Evolutionary conservation across 2,329 filamentous ascomycete genomes (phyloP).

Genomic region (Diplodia intermedia): DNA sequence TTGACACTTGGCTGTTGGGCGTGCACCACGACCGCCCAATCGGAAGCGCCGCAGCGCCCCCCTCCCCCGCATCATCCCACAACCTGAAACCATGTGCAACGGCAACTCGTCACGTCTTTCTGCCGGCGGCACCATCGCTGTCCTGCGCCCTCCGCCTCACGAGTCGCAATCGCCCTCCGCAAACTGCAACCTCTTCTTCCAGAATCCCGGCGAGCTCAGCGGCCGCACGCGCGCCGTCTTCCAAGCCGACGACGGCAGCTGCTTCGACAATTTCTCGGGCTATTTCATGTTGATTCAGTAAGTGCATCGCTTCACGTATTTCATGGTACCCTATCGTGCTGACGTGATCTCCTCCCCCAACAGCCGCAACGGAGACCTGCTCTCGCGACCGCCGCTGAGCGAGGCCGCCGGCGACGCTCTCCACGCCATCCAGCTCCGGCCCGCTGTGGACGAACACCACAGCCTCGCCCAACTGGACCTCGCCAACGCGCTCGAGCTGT

Average conservation of each 20-base stretch:
- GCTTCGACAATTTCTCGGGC: slow-evolving; percentile 14
- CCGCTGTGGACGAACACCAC: slow-evolving; percentile 27
- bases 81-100: slow-evolving; percentile 21
- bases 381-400: slow-evolving; percentile 8
- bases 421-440: slow-evolving; percentile 25
- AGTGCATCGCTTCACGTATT: not conserved
- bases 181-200: slow-evolving; percentile 31
- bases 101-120: slow-evolving; percentile 25
- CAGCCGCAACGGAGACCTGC: slow-evolving; percentile 31
- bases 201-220: slow-evolving; percentile 12
- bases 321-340: not conserved
- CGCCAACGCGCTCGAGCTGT: slow-evolving; percentile 18
- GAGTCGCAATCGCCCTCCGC: slow-evolving; percentile 11
- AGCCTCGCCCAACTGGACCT: slow-evolving; percentile 20
- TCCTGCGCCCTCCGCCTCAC: slow-evolving; percentile 28
- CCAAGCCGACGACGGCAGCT: slow-evolving; percentile 19
- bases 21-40: slow-evolving; percentile 13
- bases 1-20: slow-evolving; percentile 28
- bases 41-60: not conserved
- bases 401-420: slow-evolving; percentile 28
- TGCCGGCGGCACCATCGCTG: slow-evolving; percentile 31
- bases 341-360: slow-evolving; percentile 1
- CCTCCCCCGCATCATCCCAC: not conserved
- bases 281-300: slow-evolving; percentile 32
- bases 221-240: slow-evolving; percentile 25